Conservation (phyloP, 1,139 yeast genomes). For the Kazachstania sp. region DNA sequence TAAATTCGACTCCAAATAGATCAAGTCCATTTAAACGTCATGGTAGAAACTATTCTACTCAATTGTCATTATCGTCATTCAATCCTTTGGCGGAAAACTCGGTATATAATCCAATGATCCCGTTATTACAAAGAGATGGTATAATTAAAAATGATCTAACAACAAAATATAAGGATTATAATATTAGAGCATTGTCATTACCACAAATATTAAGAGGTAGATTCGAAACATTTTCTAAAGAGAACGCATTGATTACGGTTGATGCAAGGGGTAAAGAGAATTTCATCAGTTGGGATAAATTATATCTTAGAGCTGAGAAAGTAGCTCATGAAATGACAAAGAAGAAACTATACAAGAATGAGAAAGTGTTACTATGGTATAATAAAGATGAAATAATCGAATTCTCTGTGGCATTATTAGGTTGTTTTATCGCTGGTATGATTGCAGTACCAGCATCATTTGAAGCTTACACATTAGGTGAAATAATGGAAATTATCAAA, state of each 20-base stretch:
- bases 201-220: slow-evolving; percentile 67
- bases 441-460: slow-evolving; percentile 91
- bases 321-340: slow-evolving; percentile 82
- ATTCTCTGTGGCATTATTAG: slow-evolving; percentile 76
- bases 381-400: slow-evolving; percentile 80
- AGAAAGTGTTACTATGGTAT: slow-evolving; percentile 75
- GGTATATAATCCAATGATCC: slow-evolving; percentile 38
- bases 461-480: slow-evolving; percentile 53
- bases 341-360: slow-evolving; percentile 67
- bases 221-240: slow-evolving; percentile 55
- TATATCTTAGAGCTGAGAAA: slow-evolving; percentile 74
- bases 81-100: slow-evolving; percentile 5
- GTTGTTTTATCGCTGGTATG: slow-evolving; percentile 88
- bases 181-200: slow-evolving; percentile 34
- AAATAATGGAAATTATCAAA: slow-evolving; percentile 62
- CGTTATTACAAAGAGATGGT: slow-evolving; percentile 54
- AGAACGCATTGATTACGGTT: slow-evolving; percentile 62
- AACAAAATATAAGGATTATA: slow-evolving; percentile 12
- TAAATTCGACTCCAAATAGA: slow-evolving; percentile 18
- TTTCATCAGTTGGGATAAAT: slow-evolving; percentile 81
- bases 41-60: slow-evolving; percentile 16
- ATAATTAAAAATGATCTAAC: slow-evolving; percentile 23
- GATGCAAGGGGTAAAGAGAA: slow-evolving; percentile 79
- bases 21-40: slow-evolving; percentile 12
- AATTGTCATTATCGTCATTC: slow-evolving; percentile 18